Conservation (phyloP, 805 yeast species). For the Nakazawaea pomicola region DNA sequence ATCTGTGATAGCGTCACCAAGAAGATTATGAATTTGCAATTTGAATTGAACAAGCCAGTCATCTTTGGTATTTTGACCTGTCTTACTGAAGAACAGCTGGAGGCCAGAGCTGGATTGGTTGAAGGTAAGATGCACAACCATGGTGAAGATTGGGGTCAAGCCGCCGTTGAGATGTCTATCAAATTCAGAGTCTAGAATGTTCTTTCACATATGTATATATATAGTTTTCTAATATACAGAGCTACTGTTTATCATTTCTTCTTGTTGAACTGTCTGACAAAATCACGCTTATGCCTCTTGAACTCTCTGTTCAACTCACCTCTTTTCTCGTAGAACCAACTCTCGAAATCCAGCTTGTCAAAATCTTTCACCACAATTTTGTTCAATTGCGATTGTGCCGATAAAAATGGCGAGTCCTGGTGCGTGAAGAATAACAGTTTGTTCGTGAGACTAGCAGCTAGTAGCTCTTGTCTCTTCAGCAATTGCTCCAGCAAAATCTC, state of each 20-base stretch:
- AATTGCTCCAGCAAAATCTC: conserved; percentile 5
- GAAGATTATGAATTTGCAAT: conserved; percentile 79
- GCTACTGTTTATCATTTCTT: conserved; percentile 18
- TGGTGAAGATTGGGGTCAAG: conserved; percentile 98
- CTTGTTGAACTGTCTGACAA: conserved; percentile 52
- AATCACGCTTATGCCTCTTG: conserved; percentile 73
- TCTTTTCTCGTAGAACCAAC: conserved; percentile 78
- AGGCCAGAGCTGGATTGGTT: conserved; percentile 81
- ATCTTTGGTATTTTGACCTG: conserved; percentile 94
- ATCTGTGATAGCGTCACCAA: conserved; percentile 87
- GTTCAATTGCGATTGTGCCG: conserved; percentile 76
- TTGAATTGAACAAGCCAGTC: conserved; percentile 66
- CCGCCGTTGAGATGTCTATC: conserved; percentile 91
- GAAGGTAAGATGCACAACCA: conserved; percentile 85
- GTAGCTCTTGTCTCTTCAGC: neutral
- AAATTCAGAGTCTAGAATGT: conserved; percentile 27
- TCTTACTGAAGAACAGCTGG: conserved; percentile 90
- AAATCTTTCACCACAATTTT: conserved; percentile 38
- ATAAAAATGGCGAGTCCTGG: conserved; percentile 77
- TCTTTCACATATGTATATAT: neutral
- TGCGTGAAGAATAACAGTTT: conserved; percentile 76
- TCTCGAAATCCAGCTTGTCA: conserved; percentile 45
- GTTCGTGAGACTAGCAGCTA: conserved; percentile 11
- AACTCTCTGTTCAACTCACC: conserved; percentile 75
- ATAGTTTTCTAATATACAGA: conserved; percentile 3